Conservation (phyloP, 306 rosid genomes). For the Cucurbita maxima region DNA sequence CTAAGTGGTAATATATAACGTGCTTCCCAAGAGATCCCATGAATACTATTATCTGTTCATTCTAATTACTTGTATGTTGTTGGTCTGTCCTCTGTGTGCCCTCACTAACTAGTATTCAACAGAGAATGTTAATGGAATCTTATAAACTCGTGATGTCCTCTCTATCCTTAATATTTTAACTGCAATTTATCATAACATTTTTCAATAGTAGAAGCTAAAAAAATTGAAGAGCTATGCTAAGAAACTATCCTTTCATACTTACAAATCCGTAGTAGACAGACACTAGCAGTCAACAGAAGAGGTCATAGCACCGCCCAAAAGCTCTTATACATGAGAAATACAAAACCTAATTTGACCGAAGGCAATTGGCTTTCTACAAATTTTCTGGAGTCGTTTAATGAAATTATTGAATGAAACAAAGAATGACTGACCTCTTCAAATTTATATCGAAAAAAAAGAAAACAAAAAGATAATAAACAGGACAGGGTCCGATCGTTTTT, state of each 20-base stretch:
- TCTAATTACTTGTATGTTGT: too few relatives aligned
- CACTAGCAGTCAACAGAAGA: not conserved
- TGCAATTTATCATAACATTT: not conserved
- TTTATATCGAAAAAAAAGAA: not conserved
- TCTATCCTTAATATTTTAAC: not conserved
- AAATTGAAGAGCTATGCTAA: not conserved
- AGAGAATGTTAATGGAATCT: too few relatives aligned
- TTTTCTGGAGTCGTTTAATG: not conserved
- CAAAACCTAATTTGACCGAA: not conserved
- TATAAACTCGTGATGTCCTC: too few relatives aligned
- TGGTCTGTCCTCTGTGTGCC: too few relatives aligned
- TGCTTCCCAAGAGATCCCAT: too few relatives aligned
- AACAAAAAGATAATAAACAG: constrained; percentile 2
- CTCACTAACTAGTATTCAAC: too few relatives aligned
- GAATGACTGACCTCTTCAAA: not conserved
- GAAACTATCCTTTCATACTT: not conserved
- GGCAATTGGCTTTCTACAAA: not conserved
- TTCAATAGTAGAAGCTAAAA: not conserved
- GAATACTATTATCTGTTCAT: too few relatives aligned
- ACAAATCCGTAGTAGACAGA: not conserved
- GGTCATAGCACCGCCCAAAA: not conserved
- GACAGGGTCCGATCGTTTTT: not conserved
- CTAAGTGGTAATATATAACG: too few relatives aligned
- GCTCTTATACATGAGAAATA: not conserved
- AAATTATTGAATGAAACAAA: constrained; percentile 1